These are phyloP conservation scores for Eucalyptus virginea DNA, from an alignment of 345 rosid genomes.

Conservation along the genomic window DNA sequence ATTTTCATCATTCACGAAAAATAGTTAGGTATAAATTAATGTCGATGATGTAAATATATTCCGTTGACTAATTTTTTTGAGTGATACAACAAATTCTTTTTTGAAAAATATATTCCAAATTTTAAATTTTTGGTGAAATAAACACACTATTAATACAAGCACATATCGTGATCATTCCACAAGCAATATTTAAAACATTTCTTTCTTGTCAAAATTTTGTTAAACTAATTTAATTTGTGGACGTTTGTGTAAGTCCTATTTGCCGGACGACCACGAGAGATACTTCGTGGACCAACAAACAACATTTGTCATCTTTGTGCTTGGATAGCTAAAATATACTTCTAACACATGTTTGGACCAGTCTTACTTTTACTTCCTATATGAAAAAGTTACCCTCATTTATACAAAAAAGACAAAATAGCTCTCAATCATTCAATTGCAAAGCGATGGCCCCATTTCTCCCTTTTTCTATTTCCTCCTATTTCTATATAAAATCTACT, in stretches of 20 bases:
- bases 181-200: not conserved
- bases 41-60: not conserved
- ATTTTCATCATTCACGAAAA: not conserved
- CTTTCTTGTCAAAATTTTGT: not conserved
- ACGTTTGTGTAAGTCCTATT: not conserved
- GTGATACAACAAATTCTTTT: not conserved
- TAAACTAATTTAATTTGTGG: not conserved
- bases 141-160: not conserved
- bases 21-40: not conserved
- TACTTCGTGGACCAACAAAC: not conserved
- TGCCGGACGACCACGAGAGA: not conserved
- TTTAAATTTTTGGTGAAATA: too few relatives aligned
- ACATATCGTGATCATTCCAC: not conserved
- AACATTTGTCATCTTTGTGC: not conserved
- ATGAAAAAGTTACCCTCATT: not conserved
- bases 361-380: not conserved
- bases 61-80: not conserved
- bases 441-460: not conserved
- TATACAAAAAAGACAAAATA: too few relatives aligned
- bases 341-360: not conserved
- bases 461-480: not conserved
- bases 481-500: too few relatives aligned
- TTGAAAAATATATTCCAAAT: not conserved
- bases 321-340: not conserved
- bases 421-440: not conserved